phyloP scores from a whole-genome alignment of 2,329 filamentous ascomycete genomes.

The Pezicula neosporulosa region DNA sequence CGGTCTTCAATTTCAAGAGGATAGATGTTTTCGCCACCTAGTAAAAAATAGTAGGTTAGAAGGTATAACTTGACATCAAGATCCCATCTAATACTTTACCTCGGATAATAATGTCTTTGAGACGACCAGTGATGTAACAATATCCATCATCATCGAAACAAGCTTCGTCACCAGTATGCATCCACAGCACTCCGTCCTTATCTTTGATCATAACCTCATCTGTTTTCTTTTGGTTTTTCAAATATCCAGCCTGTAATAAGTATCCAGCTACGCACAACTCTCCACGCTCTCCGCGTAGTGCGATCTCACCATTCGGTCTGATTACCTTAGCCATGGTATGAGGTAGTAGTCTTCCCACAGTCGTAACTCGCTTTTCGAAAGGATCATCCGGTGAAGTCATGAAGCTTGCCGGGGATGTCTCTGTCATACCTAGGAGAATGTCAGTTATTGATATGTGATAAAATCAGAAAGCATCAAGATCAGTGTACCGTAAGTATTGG shows the following conservation, averaged over 20 bases:
- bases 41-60: no score
- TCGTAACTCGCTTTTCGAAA: slow-evolving; percentile 61
- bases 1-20: slow-evolving; percentile 74
- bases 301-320: slow-evolving; percentile 59
- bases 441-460: no score
- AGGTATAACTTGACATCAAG: no score
- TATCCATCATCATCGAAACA: slow-evolving; percentile 66
- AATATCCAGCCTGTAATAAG: slow-evolving; percentile 65
- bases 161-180: slow-evolving; percentile 66
- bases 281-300: slow-evolving; percentile 65
- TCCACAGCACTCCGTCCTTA: slow-evolving; percentile 54
- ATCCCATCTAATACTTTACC: no score
- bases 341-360: slow-evolving; percentile 73
- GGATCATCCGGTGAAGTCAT: slow-evolving; percentile 73
- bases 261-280: slow-evolving; percentile 79
- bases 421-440: no score
- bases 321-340: slow-evolving; percentile 76
- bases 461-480: no score
- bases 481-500: slow-evolving; percentile 58
- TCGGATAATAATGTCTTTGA: slow-evolving; percentile 78
- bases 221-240: slow-evolving; percentile 72
- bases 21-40: slow-evolving; percentile 70
- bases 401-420: slow-evolving; percentile 76
- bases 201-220: slow-evolving; percentile 54
- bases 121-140: slow-evolving; percentile 69